A percentile compares a stretch with the other conserved stretches of the same genome.
Evolutionary conservation across 2,329 filamentous ascomycete genomes (phyloP).

Genomic region (Claviceps humidiphila): DNA sequence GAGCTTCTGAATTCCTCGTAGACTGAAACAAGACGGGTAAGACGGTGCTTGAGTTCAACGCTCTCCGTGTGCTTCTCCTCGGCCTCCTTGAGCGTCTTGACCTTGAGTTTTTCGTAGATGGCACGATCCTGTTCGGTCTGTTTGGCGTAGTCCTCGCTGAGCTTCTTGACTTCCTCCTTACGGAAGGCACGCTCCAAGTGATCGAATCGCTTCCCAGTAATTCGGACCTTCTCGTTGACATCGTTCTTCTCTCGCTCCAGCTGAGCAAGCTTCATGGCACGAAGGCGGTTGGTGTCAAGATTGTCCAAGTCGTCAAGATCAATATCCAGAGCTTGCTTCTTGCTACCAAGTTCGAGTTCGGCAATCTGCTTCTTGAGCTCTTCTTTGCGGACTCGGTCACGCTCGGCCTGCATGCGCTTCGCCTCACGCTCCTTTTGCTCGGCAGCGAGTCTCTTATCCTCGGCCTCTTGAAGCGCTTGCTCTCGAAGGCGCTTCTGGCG

Average conservation of each 20-base stretch:
- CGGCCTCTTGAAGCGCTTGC: constrained; percentile 78
- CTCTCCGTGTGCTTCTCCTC: constrained; percentile 85
- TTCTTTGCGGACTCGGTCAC: constrained; percentile 79
- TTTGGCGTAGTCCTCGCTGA: constrained; percentile 69
- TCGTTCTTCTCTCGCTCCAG: constrained; percentile 98
- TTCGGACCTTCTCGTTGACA: constrained; percentile 76
- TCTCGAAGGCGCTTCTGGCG: constrained; percentile 75
- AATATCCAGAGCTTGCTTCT: constrained; percentile 56
- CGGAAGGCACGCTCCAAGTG: constrained; percentile 95
- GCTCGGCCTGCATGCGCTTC: constrained; percentile 73
- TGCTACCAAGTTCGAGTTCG: constrained; percentile 70
- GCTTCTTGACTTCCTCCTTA: constrained; percentile 88
- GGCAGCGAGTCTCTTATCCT: constrained; percentile 76
- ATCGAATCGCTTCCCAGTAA: constrained; percentile 91
- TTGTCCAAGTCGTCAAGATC: constrained; percentile 72
- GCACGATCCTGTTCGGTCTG: constrained; percentile 69
- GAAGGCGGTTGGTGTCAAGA: constrained; percentile 78
- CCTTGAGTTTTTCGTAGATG: constrained; percentile 68
- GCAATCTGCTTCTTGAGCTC: constrained; percentile 87
- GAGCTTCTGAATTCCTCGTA: constrained; percentile 77
- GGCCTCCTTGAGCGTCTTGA: constrained; percentile 64
- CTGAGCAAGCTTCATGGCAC: constrained; percentile 87
- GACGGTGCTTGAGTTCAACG: constrained; percentile 84
- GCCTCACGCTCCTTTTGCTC: constrained; percentile 86
- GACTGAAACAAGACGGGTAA: constrained; percentile 67